Percentiles rank a stretch among this genome's conserved stretches.
These are phyloP conservation scores for Annulohypoxylon bovei DNA, from an alignment of 495 filamentous ascomycete species.

Conservation along the genomic window DNA sequence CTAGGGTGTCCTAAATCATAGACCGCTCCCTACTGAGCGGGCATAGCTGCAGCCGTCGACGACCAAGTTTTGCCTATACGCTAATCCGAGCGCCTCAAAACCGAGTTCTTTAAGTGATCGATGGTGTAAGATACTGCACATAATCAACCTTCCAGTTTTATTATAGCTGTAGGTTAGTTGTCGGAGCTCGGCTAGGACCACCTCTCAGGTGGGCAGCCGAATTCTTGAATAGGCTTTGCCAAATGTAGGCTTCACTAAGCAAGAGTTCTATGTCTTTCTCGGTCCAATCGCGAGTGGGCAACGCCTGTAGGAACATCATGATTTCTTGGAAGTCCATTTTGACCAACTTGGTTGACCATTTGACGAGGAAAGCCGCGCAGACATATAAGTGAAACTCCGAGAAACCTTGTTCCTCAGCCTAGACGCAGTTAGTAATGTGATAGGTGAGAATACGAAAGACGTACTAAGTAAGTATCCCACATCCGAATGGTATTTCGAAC, in stretches of 20 bases:
- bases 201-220: constrained; percentile 82
- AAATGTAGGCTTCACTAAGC: constrained; percentile 94
- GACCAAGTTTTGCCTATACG: not conserved
- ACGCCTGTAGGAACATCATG: constrained; percentile 98
- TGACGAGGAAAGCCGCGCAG: constrained; percentile 97
- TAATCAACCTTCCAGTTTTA: not conserved
- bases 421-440: constrained; percentile 9
- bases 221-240: constrained; percentile 91
- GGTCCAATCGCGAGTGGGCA: constrained; percentile 95
- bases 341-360: constrained; percentile 93
- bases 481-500: constrained; percentile 96
- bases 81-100: not conserved
- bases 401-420: constrained; percentile 99
- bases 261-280: constrained; percentile 98
- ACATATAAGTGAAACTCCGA: constrained; percentile 98
- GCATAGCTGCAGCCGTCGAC: not conserved
- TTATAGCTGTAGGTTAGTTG: constrained; percentile 55
- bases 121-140: not conserved
- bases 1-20: not conserved
- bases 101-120: not conserved
- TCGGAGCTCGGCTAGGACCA: constrained; percentile 50
- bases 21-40: not conserved
- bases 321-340: constrained; percentile 99
- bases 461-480: constrained; percentile 99
- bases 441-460: constrained; percentile 35